Base-by-base conservation (phyloP, 345 rosid species). In the Brassica juncea region DNA sequence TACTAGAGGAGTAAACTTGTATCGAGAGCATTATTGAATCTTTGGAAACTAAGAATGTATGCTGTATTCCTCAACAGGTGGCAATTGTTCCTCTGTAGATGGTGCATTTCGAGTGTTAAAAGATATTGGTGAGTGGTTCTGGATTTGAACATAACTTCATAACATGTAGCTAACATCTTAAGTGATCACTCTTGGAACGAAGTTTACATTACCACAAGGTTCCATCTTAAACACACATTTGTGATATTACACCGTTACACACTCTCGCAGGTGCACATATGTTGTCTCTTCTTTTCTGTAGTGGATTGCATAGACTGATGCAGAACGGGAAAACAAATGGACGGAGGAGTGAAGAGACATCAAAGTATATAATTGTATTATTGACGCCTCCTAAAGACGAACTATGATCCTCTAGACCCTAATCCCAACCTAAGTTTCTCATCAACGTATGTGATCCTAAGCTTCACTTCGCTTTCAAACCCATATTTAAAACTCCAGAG, bases 371-470 rank as follows among this genome's bases (percentile, higher is more conserved):
- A 47, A 19, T 42, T 9, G 14, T 59, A 59, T 74, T 52, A 52
- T 15, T 52, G 58, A 15, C 58, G 58, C 58, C 58, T 52, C 58
- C 58, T 52, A 15, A 52, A 52, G 58, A 52, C 21, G 58, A 94
- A 92, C 23, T 91, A 75, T 15, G 97, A 90, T 74, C 99, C 99
- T 75, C 86, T 86, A 16, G 95, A 92, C 35, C 99, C 99, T 71
- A 82, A 87, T 52, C 99, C 99, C 82, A 94, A 60, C 82, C 97
- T 86, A 84, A 92, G 84, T 71, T 78, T 87, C 80, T 94, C 94
- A 39, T 94, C 99, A 2, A 92, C 49, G 28, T 94, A 92, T 2
- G 95, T 85, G 70, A 94, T 89, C 84, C 90, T 88, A 84, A 94
- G 82, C 88, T 91, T 91, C 67, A 94, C 97, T 83, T 94, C 94